phyloP scores from a whole-genome alignment of 768 basidiomycete species.

The Tylopilus balloui region DNA sequence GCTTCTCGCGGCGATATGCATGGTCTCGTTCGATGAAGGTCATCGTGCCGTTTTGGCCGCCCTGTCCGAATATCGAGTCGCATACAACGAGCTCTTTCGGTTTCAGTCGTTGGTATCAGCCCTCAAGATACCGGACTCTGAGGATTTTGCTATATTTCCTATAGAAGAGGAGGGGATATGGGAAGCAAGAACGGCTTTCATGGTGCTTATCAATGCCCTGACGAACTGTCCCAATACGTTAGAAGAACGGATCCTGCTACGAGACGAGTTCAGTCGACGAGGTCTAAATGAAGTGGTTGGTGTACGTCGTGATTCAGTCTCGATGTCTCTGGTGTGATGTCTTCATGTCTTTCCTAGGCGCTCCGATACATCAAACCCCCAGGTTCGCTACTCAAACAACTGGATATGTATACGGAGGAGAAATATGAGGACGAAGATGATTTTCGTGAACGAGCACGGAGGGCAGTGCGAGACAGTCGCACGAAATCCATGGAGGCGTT shows the following conservation, averaged over 20 bases:
- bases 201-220: slow-evolving; percentile 78
- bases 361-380: slow-evolving; percentile 74
- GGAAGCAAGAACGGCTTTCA: slow-evolving; percentile 73
- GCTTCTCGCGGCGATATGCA: slow-evolving; percentile 78
- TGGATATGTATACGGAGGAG: slow-evolving; percentile 81
- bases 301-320: slow-evolving; percentile 43
- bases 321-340: neutral
- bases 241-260: slow-evolving; percentile 71
- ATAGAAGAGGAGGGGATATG: slow-evolving; percentile 67
- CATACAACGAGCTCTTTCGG: slow-evolving; percentile 68
- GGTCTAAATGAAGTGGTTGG: slow-evolving; percentile 82
- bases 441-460: slow-evolving; percentile 60
- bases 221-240: slow-evolving; percentile 63
- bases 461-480: slow-evolving; percentile 27
- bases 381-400: slow-evolving; percentile 70
- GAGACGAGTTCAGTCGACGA: slow-evolving; percentile 79
- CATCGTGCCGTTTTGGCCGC: slow-evolving; percentile 72
- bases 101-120: slow-evolving; percentile 72
- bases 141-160: slow-evolving; percentile 35
- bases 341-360: slow-evolving; percentile 40
- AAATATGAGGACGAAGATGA: slow-evolving; percentile 89
- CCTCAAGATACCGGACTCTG: slow-evolving; percentile 50
- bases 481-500: slow-evolving; percentile 29
- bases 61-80: slow-evolving; percentile 73
- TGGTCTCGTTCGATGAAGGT: slow-evolving; percentile 66